A percentile compares a stretch with the other conserved stretches of the same genome.
These are phyloP conservation scores for Acer negundo DNA, from an alignment of 345 rosid genomes.

Conservation along the genomic window DNA sequence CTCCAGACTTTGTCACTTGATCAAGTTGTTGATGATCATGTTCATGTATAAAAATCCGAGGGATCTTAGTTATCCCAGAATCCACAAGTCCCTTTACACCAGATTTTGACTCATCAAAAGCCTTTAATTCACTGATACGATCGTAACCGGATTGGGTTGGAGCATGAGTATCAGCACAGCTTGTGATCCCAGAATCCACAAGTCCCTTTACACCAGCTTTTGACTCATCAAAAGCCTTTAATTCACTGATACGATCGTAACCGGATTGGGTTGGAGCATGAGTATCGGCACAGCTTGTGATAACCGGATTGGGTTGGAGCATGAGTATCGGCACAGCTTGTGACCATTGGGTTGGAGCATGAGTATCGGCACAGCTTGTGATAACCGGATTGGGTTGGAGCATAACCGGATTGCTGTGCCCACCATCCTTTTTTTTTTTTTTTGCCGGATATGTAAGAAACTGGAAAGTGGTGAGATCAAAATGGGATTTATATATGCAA, in stretches of 20 bases:
- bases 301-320: background rate
- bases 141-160: background rate
- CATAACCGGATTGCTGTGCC: too few relatives aligned
- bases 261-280: background rate
- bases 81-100: slow-evolving; percentile 47
- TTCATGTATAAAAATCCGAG: slow-evolving; percentile 33
- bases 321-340: background rate
- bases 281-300: background rate
- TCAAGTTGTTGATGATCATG: background rate
- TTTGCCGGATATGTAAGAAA: too few relatives aligned
- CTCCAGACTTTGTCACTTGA: background rate
- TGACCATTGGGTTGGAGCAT: background rate
- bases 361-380: background rate
- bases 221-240: slow-evolving; percentile 38
- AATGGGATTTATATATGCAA: too few relatives aligned
- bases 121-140: slow-evolving; percentile 26
- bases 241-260: slow-evolving; percentile 20
- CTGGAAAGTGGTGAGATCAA: too few relatives aligned
- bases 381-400: background rate
- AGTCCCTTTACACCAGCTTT: slow-evolving; percentile 46
- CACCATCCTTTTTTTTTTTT: too few relatives aligned
- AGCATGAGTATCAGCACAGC: background rate
- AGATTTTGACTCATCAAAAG: slow-evolving; percentile 40
- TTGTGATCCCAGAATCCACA: slow-evolving; percentile 28
- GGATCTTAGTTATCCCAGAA: slow-evolving; percentile 32